Percentiles rank a stretch among this genome's conserved stretches.
These are phyloP conservation scores for Mycena maculata DNA, from an alignment of 768 basidiomycete species.

Conservation along the genomic window DNA sequence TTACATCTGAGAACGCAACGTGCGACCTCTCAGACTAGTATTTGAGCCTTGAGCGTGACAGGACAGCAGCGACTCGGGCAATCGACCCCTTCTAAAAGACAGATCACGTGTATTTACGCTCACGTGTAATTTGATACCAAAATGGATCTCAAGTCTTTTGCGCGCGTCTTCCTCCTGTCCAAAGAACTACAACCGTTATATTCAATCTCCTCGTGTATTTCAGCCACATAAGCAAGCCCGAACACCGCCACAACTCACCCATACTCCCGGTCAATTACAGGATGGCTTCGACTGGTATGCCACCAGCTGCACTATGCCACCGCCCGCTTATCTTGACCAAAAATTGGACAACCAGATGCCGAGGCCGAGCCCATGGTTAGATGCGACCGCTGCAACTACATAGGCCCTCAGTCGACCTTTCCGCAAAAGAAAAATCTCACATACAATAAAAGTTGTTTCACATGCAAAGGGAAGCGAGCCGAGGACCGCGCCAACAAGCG, in stretches of 20 bases:
- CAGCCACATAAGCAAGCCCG: conserved; percentile 1
- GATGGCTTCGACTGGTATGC: conserved; percentile 6
- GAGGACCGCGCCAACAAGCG: neutral
- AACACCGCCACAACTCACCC: neutral
- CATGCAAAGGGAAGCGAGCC: neutral
- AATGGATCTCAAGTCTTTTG: neutral
- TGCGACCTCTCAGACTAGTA: no score
- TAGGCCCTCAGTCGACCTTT: conserved; percentile 6
- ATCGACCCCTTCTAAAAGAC: no score
- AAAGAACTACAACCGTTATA: conserved; percentile 4
- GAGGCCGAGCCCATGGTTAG: neutral
- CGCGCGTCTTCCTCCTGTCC: neutral
- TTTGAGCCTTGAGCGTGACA: no score
- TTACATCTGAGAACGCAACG: no score
- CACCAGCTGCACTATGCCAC: conserved; percentile 1
- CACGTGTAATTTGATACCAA: conserved; percentile 1
- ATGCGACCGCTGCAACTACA: neutral
- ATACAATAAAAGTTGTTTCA: conserved; percentile 10
- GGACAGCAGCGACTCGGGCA: no score
- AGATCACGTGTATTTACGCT: no score
- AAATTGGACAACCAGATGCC: neutral
- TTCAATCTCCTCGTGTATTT: conserved; percentile 10
- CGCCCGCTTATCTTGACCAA: neutral
- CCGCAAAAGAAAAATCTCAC: no score
- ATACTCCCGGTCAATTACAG: neutral